Percentiles rank a stretch among this genome's conserved stretches.
Evolutionary conservation across 371 early-diverging fungal species (phyloP).

Genomic region (Capillidium heterosporum): DNA sequence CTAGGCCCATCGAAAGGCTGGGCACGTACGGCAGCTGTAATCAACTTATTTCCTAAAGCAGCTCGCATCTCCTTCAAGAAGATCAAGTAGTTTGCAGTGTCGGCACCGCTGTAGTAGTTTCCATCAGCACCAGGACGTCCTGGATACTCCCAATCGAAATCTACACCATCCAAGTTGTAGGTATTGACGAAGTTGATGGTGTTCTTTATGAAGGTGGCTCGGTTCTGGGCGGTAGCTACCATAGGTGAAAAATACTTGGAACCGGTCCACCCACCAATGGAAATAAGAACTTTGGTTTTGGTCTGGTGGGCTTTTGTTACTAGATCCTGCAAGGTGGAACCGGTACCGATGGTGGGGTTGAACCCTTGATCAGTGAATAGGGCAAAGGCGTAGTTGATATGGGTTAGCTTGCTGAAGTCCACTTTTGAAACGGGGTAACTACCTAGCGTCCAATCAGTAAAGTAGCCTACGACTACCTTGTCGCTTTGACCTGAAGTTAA

Average conservation of each 20-base stretch:
- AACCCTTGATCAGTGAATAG: slow-evolving; percentile 10
- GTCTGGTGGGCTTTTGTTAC: slow-evolving; percentile 9
- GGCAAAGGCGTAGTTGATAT: slow-evolving; percentile 17
- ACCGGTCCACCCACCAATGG: slow-evolving; percentile 66
- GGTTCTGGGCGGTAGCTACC: slow-evolving; percentile 16
- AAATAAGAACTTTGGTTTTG: slow-evolving; percentile 27
- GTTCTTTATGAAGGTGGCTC: slow-evolving; percentile 27
- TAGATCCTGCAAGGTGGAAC: slow-evolving; percentile 10
- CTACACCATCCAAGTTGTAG: slow-evolving; percentile 30
- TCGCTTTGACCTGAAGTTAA: slow-evolving; percentile 8
- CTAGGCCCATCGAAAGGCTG: slow-evolving; percentile 35
- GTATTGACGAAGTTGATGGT: slow-evolving; percentile 8
- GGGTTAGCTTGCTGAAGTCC: slow-evolving; percentile 13
- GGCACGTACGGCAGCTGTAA: slow-evolving; percentile 52
- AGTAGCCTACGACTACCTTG: slow-evolving; percentile 6
- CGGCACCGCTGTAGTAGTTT: slow-evolving; percentile 27
- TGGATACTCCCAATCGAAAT: slow-evolving; percentile 63
- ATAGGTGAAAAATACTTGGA: slow-evolving; percentile 39
- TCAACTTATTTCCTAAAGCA: slow-evolving; percentile 28
- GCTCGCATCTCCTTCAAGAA: slow-evolving; percentile 39
- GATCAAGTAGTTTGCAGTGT: slow-evolving; percentile 32
- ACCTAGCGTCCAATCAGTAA: slow-evolving; percentile 4
- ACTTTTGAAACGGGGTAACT: background rate
- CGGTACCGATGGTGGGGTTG: background rate
- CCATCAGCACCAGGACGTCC: slow-evolving; percentile 47